Evolutionary conservation across 2,329 filamentous ascomycete genomes (phyloP).

Genomic region (Emmonsia crescens): DNA sequence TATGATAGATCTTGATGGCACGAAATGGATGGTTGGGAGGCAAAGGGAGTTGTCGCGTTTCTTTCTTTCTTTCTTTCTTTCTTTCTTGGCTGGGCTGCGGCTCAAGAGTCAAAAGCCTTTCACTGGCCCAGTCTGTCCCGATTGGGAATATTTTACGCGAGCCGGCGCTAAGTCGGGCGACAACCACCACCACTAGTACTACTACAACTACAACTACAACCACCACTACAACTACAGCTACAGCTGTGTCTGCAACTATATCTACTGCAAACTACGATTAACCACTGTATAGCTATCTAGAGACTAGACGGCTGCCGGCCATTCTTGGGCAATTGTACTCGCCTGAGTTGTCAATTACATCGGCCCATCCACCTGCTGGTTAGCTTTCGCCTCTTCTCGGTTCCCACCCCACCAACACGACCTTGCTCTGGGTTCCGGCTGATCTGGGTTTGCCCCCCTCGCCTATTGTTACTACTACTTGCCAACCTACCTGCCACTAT

Average conservation of each 20-base stretch:
- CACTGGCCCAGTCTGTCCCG: neutral
- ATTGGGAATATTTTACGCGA: slow-evolving; percentile 5
- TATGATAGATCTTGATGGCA: slow-evolving; percentile 1
- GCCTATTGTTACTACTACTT: neutral
- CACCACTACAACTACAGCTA: neutral
- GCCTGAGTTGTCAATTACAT: neutral
- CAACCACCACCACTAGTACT: neutral
- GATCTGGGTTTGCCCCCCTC: neutral
- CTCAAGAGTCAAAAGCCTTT: slow-evolving; percentile 4
- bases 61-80: slow-evolving; percentile 1
- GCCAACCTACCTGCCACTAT: neutral
- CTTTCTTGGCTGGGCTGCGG: neutral
- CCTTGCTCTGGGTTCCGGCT: neutral
- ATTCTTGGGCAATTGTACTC: neutral
- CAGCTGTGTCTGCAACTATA: too few species aligned
- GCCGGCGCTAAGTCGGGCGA: neutral
- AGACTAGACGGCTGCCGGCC: neutral
- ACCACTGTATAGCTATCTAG: neutral
- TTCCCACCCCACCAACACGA: neutral
- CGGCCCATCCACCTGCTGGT: neutral
- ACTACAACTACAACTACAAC: neutral
- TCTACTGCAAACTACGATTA: too few species aligned
- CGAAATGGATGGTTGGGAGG: slow-evolving; percentile 13
- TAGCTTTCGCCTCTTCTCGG: neutral
- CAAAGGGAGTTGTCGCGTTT: slow-evolving; percentile 11